Evolutionary conservation across 2,329 filamentous ascomycete genomes (phyloP), one percentile per base, ranked within the genome.

Genomic region (Penicillium frequentans): DNA sequence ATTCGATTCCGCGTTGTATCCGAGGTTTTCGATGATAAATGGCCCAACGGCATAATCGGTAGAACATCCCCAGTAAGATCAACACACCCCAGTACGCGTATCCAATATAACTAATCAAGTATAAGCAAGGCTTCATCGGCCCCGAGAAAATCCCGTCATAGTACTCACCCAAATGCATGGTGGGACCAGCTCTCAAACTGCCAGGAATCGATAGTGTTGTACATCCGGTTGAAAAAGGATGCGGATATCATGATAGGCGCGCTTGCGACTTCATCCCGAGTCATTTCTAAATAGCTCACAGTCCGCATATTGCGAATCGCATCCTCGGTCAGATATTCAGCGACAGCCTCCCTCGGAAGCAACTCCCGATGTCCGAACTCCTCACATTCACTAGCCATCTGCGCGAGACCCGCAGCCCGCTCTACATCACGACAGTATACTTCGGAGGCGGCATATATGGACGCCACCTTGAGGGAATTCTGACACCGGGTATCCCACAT

Each of bases 11-110:
- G n/a, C 19, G 29, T 45, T 48, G 42, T 29, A 35, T 14, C 19
- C 21, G 57, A n/a, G 39, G 19, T 27, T 48, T 52, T n/a, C 64
- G 59, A 11, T 49, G 37, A 19, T 57, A 47, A 8, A 65, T 57
- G 8, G 70, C 16, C 43, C 68, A 63, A 16, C 59, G 61, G 3
- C 63, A 37, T 5, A 74, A 21, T 2, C 73, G 74, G 55, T 70
- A 62, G 2, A 68, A 19, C 9, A 73, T 72, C 2, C 76, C 78
- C 3, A 73, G 45, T 0, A 70, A 52, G 3, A 79, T 49, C 2
- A 77, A 68, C 4, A 55, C 54, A 1, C 66, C 70, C 77, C 78
- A 80, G 58, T 77, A 80, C 1, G 66, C 68, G 53, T 77, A 76
- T 1, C 73, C 68, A 10, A 66, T 50, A 56, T 68, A 70, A 19